A percentile compares a stretch with the other conserved stretches of the same genome.
Conservation (phyloP, 345 rosid genomes). For the Salix caprea region DNA sequence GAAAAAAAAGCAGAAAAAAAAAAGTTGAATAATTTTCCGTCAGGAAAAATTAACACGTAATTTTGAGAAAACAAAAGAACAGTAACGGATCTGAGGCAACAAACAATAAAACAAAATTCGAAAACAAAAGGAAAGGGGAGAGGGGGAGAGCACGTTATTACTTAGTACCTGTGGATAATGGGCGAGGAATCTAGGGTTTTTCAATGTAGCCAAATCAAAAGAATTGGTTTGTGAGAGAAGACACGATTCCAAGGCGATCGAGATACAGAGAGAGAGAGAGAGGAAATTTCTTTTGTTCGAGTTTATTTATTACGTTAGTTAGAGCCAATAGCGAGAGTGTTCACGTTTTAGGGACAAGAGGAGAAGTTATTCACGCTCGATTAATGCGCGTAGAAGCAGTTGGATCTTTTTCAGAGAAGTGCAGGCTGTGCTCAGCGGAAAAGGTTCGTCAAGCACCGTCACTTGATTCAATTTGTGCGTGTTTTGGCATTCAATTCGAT, state of each 20-base stretch:
- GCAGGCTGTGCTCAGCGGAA: constrained; percentile 4
- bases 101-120: not conserved
- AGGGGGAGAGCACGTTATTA: not conserved
- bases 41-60: not conserved
- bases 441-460: constrained; percentile 22
- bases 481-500: not conserved
- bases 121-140: not conserved
- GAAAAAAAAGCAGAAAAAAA: no score
- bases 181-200: constrained; percentile 46
- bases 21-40: not conserved
- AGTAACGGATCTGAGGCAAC: constrained; percentile 38
- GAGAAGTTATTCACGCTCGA: constrained; percentile 18
- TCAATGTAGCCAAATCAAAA: constrained; percentile 19
- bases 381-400: constrained; percentile 4
- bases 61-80: constrained; percentile 1
- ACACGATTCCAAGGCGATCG: constrained; percentile 20
- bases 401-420: constrained; percentile 4
- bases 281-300: not conserved
- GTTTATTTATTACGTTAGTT: constrained; percentile 9
- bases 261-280: not conserved
- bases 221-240: constrained; percentile 2
- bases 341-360: constrained; percentile 19
- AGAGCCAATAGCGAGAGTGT: not conserved
- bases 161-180: constrained; percentile 26
- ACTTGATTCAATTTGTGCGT: constrained; percentile 25